Percentiles rank a stretch among this genome's conserved stretches.
phyloP scores from a whole-genome alignment of 1,139 yeast genomes.

The Barnettozyma hawaiiensis region DNA sequence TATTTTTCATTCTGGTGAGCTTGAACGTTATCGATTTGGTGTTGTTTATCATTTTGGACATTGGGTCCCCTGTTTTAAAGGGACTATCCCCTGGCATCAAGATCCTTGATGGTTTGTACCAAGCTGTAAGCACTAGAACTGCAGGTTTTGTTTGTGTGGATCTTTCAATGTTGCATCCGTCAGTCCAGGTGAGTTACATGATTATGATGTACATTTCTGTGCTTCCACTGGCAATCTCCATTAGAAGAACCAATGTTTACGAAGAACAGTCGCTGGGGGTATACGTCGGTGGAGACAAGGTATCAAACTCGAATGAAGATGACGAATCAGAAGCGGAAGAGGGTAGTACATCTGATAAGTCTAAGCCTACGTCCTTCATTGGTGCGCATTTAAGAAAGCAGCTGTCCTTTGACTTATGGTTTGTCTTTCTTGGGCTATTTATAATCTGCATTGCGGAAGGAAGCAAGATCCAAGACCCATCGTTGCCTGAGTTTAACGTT shows the following conservation, averaged over 20 bases:
- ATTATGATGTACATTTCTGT: conserved; percentile 98
- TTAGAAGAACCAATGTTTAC: conserved; percentile 93
- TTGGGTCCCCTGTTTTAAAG: conserved; percentile 43
- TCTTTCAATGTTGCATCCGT: conserved; percentile 70
- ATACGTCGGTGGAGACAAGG: conserved; percentile 45
- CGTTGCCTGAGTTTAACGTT: conserved; percentile 50
- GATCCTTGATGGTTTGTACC: conserved; percentile 77
- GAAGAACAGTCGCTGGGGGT: conserved; percentile 95
- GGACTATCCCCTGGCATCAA: conserved; percentile 60
- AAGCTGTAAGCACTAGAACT: conserved; percentile 89
- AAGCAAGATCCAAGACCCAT: conserved; percentile 41
- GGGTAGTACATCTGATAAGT: conserved; percentile 2
- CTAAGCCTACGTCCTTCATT: conserved; percentile 49
- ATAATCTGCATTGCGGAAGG: conserved; percentile 86
- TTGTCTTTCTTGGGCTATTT: conserved; percentile 78
- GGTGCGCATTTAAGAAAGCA: conserved; percentile 90
- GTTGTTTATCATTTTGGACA: conserved; percentile 72
- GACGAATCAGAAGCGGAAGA: neutral
- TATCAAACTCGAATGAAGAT: conserved; percentile 15
- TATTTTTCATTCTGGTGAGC: conserved; percentile 62
- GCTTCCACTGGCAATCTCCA: conserved; percentile 90
- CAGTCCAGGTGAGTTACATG: conserved; percentile 89
- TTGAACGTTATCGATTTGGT: conserved; percentile 75
- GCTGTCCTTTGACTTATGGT: conserved; percentile 93
- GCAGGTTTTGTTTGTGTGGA: conserved; percentile 82